Percentiles rank a stretch among this genome's conserved stretches.
These are phyloP conservation scores for Cordyceps cicadae DNA, from an alignment of 2,329 filamentous ascomycete species.

Conservation along the genomic window DNA sequence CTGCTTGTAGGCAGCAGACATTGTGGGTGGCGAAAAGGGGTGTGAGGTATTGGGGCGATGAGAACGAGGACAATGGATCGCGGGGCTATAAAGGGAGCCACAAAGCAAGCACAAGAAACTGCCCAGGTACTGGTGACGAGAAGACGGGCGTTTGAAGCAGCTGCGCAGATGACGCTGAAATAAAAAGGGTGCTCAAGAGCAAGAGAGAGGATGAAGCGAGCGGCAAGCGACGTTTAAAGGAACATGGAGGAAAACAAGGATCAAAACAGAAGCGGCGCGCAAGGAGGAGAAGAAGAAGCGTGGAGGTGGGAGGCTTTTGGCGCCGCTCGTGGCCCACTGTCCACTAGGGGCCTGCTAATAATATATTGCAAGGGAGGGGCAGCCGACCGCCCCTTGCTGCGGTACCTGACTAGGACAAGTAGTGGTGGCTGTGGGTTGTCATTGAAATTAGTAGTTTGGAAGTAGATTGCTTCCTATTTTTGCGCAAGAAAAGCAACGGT, in stretches of 20 bases:
- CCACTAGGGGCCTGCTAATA: background rate
- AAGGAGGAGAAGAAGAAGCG: background rate
- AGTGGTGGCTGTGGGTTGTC: background rate
- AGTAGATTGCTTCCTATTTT: background rate
- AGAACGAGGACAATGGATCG: background rate
- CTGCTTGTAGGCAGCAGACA: constrained; percentile 55
- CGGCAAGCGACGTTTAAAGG: background rate
- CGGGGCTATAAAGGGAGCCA: constrained; percentile 4
- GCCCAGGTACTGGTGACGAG: background rate
- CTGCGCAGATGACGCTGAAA: background rate
- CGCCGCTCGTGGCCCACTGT: constrained; percentile 1
- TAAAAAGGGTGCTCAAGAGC: background rate
- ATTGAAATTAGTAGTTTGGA: background rate
- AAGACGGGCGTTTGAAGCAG: background rate
- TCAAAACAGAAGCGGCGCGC: constrained; percentile 10
- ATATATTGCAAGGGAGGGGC: background rate
- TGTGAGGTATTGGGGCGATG: background rate
- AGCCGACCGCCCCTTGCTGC: background rate
- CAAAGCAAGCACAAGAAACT: background rate
- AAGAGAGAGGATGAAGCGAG: background rate
- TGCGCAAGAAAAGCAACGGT: no score
- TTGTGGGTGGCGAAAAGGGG: constrained; percentile 20
- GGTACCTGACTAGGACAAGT: background rate
- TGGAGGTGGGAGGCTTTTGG: background rate
- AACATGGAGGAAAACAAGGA: constrained; percentile 8